These are phyloP conservation scores for Cystobasidium onofrii DNA, from an alignment of 768 basidiomycete species.

Conservation along the genomic window DNA sequence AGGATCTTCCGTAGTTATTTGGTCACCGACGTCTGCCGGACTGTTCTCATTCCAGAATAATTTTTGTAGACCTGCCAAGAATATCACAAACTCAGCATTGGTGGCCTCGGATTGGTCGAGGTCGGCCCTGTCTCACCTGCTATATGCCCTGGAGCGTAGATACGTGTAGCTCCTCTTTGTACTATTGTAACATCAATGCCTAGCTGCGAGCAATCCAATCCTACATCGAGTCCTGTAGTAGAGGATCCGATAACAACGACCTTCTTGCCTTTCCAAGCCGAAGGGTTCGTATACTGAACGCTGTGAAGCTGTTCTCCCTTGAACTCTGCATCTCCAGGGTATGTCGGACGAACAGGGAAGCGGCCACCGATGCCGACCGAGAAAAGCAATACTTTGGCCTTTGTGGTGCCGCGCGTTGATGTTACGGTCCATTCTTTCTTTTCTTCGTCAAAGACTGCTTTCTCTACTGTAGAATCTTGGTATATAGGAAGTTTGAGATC, in stretches of 20 bases:
- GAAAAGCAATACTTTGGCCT: not conserved
- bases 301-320: conserved; percentile 14
- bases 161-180: conserved; percentile 6
- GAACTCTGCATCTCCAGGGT: not conserved
- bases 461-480: not conserved
- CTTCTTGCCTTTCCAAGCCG: conserved; percentile 20
- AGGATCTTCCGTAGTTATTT: not conserved
- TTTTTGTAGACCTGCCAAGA: not conserved
- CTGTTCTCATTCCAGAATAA: conserved; percentile 12
- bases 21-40: not conserved
- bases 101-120: no score
- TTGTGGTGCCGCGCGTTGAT: not conserved
- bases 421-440: conserved; percentile 9
- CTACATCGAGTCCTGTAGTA: conserved; percentile 6
- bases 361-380: conserved; percentile 11
- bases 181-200: conserved; percentile 17
- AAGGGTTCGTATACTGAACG: not conserved
- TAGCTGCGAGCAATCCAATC: not conserved
- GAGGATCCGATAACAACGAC: conserved; percentile 10
- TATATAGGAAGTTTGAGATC: conserved; percentile 9
- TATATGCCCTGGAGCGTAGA: conserved; percentile 5
- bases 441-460: not conserved
- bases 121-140: not conserved
- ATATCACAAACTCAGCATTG: no score
- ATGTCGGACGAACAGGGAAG: not conserved